A percentile compares a stretch with the other conserved stretches of the same genome.
Conservation (phyloP, 306 rosid genomes). For the Luffa aegyptiaca region DNA sequence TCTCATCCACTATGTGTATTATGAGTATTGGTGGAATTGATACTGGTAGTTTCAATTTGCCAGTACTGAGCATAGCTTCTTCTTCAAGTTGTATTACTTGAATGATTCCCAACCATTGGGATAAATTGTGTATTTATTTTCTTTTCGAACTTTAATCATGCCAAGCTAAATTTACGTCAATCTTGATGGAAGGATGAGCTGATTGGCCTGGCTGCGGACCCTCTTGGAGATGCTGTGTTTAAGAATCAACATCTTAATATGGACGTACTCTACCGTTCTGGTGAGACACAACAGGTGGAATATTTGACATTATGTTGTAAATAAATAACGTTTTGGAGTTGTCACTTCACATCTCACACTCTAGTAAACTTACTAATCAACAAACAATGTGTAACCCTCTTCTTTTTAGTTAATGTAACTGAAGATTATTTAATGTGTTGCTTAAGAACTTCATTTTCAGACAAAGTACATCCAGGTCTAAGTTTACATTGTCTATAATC, state of each 20-base stretch:
- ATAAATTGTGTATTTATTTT: not conserved
- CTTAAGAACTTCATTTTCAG: not conserved
- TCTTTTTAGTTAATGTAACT: not conserved
- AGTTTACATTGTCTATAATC: not conserved
- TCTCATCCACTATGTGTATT: not conserved
- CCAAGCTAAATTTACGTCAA: not conserved
- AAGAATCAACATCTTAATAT: slow-evolving; percentile 54
- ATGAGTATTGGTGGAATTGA: not conserved
- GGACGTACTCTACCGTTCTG: slow-evolving; percentile 86
- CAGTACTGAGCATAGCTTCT: not conserved
- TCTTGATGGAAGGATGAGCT: slow-evolving; percentile 59
- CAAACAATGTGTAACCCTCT: not conserved
- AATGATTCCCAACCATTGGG: not conserved
- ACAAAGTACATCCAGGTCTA: not conserved
- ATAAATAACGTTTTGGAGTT: not conserved
- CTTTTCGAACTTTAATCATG: not conserved
- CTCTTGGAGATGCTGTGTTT: slow-evolving; percentile 51
- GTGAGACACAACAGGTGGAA: slow-evolving; percentile 72
- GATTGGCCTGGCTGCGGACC: slow-evolving; percentile 56
- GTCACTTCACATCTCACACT: not conserved
- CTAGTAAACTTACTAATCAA: not conserved
- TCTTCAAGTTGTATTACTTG: not conserved
- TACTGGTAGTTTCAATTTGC: not conserved
- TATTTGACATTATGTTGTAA: slow-evolving; percentile 1
- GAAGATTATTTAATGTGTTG: not conserved